These are phyloP conservation scores for Cicer pinnatifidum DNA, from an alignment of 306 rosid genomes.

Conservation along the genomic window DNA sequence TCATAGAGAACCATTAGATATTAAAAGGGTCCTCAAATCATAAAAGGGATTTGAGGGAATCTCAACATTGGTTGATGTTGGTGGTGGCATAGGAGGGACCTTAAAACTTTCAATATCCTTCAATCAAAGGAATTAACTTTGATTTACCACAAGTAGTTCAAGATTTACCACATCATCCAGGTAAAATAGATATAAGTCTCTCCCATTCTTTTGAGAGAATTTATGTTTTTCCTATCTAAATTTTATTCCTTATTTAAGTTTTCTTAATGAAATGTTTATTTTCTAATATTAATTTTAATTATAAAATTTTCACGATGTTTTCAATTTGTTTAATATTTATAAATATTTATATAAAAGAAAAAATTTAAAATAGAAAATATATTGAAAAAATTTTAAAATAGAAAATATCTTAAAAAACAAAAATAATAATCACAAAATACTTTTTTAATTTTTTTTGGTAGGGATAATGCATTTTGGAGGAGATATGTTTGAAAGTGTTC, in stretches of 20 bases:
- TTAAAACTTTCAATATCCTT: slow-evolving; percentile 28
- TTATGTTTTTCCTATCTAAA: too few relatives aligned
- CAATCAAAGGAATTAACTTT: slow-evolving; percentile 37
- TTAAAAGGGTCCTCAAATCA: background rate
- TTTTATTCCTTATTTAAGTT: too few relatives aligned
- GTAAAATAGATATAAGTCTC: background rate
- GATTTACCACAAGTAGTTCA: slow-evolving; percentile 37
- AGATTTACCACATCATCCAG: slow-evolving; percentile 20
- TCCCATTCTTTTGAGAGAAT: background rate
- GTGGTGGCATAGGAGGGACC: slow-evolving; percentile 14
- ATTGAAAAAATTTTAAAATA: too few relatives aligned
- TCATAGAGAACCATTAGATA: slow-evolving; percentile 12
- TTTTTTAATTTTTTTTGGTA: background rate
- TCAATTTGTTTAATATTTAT: too few relatives aligned
- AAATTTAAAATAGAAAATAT: too few relatives aligned
- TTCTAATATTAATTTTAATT: too few relatives aligned
- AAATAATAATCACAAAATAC: too few relatives aligned
- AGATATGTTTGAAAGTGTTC: slow-evolving; percentile 43
- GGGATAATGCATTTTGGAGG: slow-evolving; percentile 39
- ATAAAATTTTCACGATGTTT: too few relatives aligned
- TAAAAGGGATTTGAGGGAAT: slow-evolving; percentile 35
- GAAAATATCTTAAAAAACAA: too few relatives aligned
- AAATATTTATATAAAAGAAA: too few relatives aligned
- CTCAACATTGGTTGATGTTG: slow-evolving; percentile 37
- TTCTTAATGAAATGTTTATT: too few relatives aligned